These are phyloP conservation scores for Plantago rigida DNA, from an alignment of 305 asterid genomes.

Conservation along the genomic window DNA sequence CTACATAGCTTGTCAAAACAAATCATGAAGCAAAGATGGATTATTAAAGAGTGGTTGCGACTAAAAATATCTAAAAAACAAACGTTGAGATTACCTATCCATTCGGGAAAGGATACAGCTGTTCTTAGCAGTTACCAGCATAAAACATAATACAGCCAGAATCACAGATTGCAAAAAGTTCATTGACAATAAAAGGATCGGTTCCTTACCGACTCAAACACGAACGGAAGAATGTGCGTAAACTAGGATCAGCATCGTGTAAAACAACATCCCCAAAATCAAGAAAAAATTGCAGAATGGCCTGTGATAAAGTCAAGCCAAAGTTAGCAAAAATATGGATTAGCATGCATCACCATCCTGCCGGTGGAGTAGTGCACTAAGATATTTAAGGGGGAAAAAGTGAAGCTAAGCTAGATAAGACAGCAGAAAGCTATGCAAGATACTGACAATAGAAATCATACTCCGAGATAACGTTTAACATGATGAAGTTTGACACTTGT, in stretches of 20 bases:
- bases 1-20: neutral
- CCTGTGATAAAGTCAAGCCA: conserved; percentile 36
- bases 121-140: neutral
- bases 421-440: too few species aligned
- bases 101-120: conserved; percentile 13
- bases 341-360: conserved; percentile 12
- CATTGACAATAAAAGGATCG: conserved; percentile 19
- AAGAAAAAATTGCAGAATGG: conserved; percentile 75
- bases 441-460: too few species aligned
- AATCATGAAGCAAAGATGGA: conserved; percentile 12
- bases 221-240: conserved; percentile 67
- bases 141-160: conserved; percentile 14
- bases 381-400: too few species aligned
- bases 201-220: conserved; percentile 80
- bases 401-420: too few species aligned
- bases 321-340: conserved; percentile 20
- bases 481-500: too few species aligned
- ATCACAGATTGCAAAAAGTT: conserved; percentile 1
- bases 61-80: too few species aligned
- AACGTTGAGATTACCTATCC: too few species aligned
- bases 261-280: conserved; percentile 76
- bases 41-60: too few species aligned
- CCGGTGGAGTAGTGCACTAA: too few species aligned
- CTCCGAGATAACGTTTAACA: too few species aligned
- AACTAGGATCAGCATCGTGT: conserved; percentile 84